These are phyloP conservation scores for Xylariaceae sp. DNA, from an alignment of 2,329 filamentous ascomycete species.

Conservation along the genomic window DNA sequence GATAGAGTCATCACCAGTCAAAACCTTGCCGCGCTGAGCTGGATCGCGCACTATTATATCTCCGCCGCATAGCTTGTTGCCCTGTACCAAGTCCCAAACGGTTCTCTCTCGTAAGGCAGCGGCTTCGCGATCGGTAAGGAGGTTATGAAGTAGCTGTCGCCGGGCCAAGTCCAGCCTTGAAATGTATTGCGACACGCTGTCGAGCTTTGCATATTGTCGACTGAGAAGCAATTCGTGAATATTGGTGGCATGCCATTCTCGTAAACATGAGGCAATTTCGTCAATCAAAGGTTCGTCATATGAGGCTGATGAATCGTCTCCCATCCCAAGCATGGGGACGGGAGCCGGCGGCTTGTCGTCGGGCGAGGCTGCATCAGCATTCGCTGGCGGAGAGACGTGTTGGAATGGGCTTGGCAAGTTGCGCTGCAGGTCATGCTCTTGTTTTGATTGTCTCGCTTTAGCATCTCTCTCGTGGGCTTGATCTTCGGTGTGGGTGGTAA, in stretches of 20 bases:
- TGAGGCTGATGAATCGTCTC: conserved; percentile 92
- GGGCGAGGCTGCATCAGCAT: not conserved
- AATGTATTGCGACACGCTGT: conserved; percentile 76
- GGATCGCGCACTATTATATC: conserved; percentile 95
- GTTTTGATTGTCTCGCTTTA: conserved; percentile 24
- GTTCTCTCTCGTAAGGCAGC: conserved; percentile 77
- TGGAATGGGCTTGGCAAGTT: not conserved
- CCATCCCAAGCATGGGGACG: conserved; percentile 95
- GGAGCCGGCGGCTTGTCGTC: conserved; percentile 72
- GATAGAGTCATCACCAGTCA: conserved; percentile 90
- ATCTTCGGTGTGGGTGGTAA: conserved; percentile 39
- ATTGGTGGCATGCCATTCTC: conserved; percentile 98
- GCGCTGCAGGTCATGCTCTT: no score
- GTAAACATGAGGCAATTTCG: conserved; percentile 92
- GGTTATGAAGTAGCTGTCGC: conserved; percentile 88
- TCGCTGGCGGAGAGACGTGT: not conserved
- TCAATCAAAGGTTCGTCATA: conserved; percentile 87
- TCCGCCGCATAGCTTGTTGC: conserved; percentile 89
- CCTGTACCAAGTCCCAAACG: conserved; percentile 90
- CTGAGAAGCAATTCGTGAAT: conserved; percentile 85
- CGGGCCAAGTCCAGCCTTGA: conserved; percentile 78
- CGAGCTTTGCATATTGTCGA: conserved; percentile 75
- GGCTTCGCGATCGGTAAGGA: conserved; percentile 84
- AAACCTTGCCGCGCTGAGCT: conserved; percentile 71
- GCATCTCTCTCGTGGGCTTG: conserved; percentile 23